These are phyloP conservation scores for Xylariales sp. DNA, from an alignment of 2,329 filamentous ascomycete species.

Conservation along the genomic window DNA sequence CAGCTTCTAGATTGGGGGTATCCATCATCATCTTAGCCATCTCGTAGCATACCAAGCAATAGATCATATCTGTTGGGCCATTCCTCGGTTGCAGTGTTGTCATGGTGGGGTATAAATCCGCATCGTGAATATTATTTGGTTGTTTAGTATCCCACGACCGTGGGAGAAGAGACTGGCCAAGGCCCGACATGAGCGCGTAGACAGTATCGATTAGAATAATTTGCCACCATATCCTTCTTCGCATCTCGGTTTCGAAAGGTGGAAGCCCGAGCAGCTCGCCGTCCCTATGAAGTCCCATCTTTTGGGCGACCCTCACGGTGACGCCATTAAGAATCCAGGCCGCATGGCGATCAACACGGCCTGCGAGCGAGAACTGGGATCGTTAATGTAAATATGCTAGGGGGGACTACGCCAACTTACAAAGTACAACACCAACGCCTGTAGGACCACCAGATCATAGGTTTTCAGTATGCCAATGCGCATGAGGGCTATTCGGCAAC, in stretches of 20 bases:
- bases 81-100: constrained; percentile 63
- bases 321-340: constrained; percentile 71
- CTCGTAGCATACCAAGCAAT: constrained; percentile 63
- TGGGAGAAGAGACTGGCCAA: constrained; percentile 64
- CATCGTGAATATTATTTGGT: constrained; percentile 69
- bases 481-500: constrained; percentile 62
- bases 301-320: constrained; percentile 72
- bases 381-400: constrained; percentile 32
- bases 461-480: constrained; percentile 68
- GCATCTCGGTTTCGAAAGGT: constrained; percentile 75
- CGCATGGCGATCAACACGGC: constrained; percentile 68
- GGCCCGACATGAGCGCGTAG: constrained; percentile 67
- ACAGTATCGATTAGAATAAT: constrained; percentile 69
- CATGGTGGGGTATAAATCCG: constrained; percentile 66
- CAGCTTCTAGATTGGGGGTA: constrained; percentile 60
- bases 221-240: constrained; percentile 75
- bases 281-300: constrained; percentile 74
- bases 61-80: constrained; percentile 71
- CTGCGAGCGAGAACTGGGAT: constrained; percentile 64
- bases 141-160: constrained; percentile 67
- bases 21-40: constrained; percentile 63
- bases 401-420: constrained; percentile 50
- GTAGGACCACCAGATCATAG: constrained; percentile 68
- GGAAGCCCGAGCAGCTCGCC: constrained; percentile 66
- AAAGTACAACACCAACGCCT: constrained; percentile 69